Evolutionary conservation across 805 yeast species (phyloP), one percentile per base, ranked within the genome.

Genomic region (Ogataea trehalophila): DNA sequence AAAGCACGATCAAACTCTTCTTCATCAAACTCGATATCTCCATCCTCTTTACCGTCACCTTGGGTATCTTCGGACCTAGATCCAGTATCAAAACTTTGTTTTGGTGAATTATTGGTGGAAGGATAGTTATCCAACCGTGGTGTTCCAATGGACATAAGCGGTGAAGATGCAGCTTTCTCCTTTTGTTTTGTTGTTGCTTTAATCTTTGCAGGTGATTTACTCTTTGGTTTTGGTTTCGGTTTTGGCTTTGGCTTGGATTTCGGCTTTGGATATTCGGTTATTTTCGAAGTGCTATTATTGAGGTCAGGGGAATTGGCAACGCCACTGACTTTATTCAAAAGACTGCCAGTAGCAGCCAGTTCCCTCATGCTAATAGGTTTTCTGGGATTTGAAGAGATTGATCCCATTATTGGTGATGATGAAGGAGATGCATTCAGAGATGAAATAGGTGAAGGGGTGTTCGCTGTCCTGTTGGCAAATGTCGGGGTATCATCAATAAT

Each of bases 1-100:
- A 58, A 47, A 11, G 60, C 62, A 33, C 54, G 53, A 37, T 60
- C 61, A 33, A 60, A 55, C 38, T 57, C 65, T 15, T 56, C 58
- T 31, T 59, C 58, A 41, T 58, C 61, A 17, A 53, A 53, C 6
- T 52, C 59, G 15, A 42, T 36, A 18, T 48, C 58, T 11, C 42
- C 49, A n/a, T 48, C 51, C 16, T 20, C 43, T 6, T 44, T 50
- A 23, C 50, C 58, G 18, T 14, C 22, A 22, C 23, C 15, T n/a
- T 16, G 15, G 4, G 7, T 33, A 16, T 7, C 17, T 16, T 23
- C 15, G 6, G 34, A 14, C 4, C 14, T 17, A 16, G 33, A 11
- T 13, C 33, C 41, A n/a, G 15, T 23, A 14, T 31, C 18, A 6
- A 33, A 18, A 3, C 31, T 26, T 17, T 23, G 14, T 33, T 13